Base-by-base conservation (phyloP, 2,329 filamentous ascomycete genomes). In the Capronia coronata region DNA sequence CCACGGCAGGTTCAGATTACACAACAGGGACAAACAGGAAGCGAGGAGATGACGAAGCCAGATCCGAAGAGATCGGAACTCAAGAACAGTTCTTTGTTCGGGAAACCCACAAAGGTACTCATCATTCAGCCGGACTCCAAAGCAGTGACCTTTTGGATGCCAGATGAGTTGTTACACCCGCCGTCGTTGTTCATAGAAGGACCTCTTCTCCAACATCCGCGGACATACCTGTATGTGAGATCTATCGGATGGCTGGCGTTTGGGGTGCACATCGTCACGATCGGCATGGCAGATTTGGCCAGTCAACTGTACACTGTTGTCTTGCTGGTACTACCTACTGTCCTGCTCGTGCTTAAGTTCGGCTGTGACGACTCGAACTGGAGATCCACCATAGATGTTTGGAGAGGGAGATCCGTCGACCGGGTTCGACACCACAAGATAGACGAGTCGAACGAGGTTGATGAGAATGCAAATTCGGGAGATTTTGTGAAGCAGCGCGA, bases 321-420 rank as follows among this genome's bases (percentile, higher is more conserved):
- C 1, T 46, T 58, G 6, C 45, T 57, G 18, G 49, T 58, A 9
- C 13, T 55, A 16, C 51, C 54, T 4, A 58, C 54, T 11, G 10
- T 58, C 8, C n/a, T 54, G 13, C 9, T 49, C 8, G 43, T 52
- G 10, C 18, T 40, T 14, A 55, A 55, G 38, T 22, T 46, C 5
- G 52, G 52, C 11, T 57, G 55, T 29, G 52, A 57, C 35, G 55
- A 57, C 40, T 57, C 54, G 6, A 48, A 49, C 22, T 57, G 54
- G 54, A 25, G 23, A 6, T 11, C 30, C 2, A 53, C 38, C 19
- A 39, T 56, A 14, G 4, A 44, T 29, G 10, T 10, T n/a, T 51
- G 43, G 51, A 43, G 30, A 8, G 43, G 27, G 8, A 46, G 9
- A 3, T 37, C 45, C 8, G 13, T 49, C 14, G 10, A 42, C 16